Evolutionary conservation across 306 rosid species (phyloP), one percentile per base, ranked within the genome.

Genomic region (Citrullus amarus): DNA sequence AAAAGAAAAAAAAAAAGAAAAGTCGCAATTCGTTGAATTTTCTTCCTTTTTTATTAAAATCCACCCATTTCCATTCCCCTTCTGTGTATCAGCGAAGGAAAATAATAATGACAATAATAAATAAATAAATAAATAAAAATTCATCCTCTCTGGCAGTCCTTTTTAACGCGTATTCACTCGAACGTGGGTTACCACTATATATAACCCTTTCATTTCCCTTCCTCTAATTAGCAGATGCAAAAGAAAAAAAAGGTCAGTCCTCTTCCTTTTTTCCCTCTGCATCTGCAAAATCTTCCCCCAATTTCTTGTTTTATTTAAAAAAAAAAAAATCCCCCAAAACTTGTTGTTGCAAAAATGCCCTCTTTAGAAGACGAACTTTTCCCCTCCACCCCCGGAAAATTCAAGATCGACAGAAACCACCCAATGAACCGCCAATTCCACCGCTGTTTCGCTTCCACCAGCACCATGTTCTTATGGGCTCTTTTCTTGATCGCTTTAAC

Each of bases 391-490:
- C 95, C 92, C 0, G 95, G 95, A 1, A 90, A 90, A 71, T 90
- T 87, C 87, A 90, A 90, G 87, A 84, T 84, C 80, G 92, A 90
- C 38, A 56, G 92, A 5, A 30, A 74, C 6, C 79, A 90, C 83
- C 43, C 41, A 73, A 77, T 88, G 88, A 90, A 87, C 76, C 92
- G 95, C 0, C 94, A 90, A 5, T 78, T 88, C 16, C 82, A 85
- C 79, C 92, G 95, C 1, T 90, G 91, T 18, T 88, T 90, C 77
- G 72, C 91, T 15, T 90, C 95, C 69, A 84, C 95, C 2, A 90
- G 91, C 84, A 88, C 95, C 44, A 88, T 88, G 88, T 90, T 90
- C 83, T 50, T 90, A 11, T 88, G 92, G 95, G 90, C 92, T 1
- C 87, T 90, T 15, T 87, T 90, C 41, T 82, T 90, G 0, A 85